Evolutionary conservation across 805 yeast genomes (phyloP).

Genomic region (Candida caryicola): DNA sequence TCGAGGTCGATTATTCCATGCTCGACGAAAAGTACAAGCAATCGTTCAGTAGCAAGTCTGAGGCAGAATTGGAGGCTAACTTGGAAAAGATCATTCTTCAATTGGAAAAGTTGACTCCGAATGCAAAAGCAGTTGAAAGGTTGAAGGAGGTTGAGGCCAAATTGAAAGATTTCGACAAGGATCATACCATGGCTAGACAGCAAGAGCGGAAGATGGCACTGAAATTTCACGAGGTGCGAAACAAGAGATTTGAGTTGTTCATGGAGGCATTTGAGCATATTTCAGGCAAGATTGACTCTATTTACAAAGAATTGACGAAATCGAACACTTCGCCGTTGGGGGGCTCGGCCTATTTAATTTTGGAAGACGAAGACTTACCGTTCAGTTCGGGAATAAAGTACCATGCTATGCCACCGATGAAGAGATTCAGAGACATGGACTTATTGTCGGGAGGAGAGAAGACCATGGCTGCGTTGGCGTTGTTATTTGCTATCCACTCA

Average conservation of each 20-base stretch:
- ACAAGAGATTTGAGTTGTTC: conserved; percentile 59
- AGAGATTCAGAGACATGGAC: conserved; percentile 89
- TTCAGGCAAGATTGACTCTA: conserved; percentile 63
- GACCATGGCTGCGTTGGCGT: conserved; percentile 92
- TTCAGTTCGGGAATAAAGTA: conserved; percentile 78
- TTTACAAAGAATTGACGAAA: conserved; percentile 84
- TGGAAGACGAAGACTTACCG: conserved; percentile 90
- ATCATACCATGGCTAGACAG: conserved; percentile 59
- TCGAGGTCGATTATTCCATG: conserved; percentile 54
- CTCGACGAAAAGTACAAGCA: conserved; percentile 45
- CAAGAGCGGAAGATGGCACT: conserved; percentile 53
- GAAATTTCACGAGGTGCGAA: conserved; percentile 58
- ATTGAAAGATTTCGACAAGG: conserved; percentile 59
- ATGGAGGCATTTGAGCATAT: conserved; percentile 76
- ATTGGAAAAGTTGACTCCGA: conserved; percentile 63
- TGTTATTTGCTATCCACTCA: conserved; percentile 86
- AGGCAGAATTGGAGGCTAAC: conserved; percentile 32
- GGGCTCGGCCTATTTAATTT: conserved; percentile 86
- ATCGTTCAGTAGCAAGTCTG: conserved; percentile 36
- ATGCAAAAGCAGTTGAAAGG: conserved; percentile 75
- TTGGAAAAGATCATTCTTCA: conserved; percentile 37
- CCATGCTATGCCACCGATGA: conserved; percentile 95
- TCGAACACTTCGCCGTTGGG: conserved; percentile 72
- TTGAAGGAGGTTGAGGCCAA: conserved; percentile 63
- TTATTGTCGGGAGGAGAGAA: conserved; percentile 94